Evolutionary conservation across 2,329 filamentous ascomycete genomes (phyloP).

Genomic region (Colletotrichum tropicicola): DNA sequence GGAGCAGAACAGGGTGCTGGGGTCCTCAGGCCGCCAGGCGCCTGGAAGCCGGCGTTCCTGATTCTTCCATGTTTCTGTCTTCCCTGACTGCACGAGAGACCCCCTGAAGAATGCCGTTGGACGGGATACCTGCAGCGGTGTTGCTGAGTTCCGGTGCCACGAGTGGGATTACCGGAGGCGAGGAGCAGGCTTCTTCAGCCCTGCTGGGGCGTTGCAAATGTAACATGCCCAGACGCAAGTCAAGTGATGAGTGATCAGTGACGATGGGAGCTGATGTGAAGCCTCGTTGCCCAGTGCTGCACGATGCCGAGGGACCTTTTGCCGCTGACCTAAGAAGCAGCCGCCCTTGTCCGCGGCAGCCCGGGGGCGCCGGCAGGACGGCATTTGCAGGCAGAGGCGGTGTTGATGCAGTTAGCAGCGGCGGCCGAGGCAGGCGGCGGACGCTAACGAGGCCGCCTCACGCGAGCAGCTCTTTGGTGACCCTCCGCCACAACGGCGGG

Average conservation of each 20-base stretch:
- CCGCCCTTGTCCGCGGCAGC: too few species aligned
- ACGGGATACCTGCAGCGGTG: not conserved
- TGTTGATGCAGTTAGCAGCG: conserved; percentile 16
- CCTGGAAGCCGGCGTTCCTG: not conserved
- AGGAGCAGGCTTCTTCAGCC: conserved; percentile 4
- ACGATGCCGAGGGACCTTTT: not conserved
- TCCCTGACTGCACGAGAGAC: not conserved
- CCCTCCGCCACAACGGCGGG: conserved; percentile 6
- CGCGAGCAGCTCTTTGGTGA: not conserved
- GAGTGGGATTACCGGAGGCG: not conserved
- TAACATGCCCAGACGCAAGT: not conserved
- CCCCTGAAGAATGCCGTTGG: too few species aligned
- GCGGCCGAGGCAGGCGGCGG: not conserved
- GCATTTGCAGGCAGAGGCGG: conserved; percentile 8
- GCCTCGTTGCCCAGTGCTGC: too few species aligned
- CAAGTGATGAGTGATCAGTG: not conserved
- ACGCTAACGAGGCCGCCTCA: not conserved
- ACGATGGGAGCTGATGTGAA: too few species aligned
- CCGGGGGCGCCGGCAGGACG: conserved; percentile 13
- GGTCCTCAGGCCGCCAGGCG: not conserved
- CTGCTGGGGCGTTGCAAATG: conserved; percentile 3
- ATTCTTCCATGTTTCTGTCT: too few species aligned
- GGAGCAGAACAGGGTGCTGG: conserved; percentile 12
- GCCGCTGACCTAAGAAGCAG: conserved; percentile 19
- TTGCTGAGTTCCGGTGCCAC: conserved; percentile 4